Base-by-base conservation (phyloP, 345 rosid species). In the Salix koriyanagi region DNA sequence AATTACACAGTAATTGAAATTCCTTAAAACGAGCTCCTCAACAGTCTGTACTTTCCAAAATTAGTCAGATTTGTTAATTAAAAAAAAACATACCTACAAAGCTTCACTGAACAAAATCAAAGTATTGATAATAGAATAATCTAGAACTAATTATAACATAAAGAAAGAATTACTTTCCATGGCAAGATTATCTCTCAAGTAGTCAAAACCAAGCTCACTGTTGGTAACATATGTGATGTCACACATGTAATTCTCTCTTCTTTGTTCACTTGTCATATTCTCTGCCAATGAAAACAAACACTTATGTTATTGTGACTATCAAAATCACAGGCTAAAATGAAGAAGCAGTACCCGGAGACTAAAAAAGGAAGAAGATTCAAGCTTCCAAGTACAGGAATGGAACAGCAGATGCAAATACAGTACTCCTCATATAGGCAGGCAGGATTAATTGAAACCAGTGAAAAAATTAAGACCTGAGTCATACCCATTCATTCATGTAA, bases 121-220 rank as follows among this genome's bases (percentile, higher is more conserved):
- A 73, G 48, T 69, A 68, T 72, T 23, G 32, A 44, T 16, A 48
- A 50, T 41, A 56, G 30, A 69, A 79, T 8, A 52, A 32, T 48
- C 62, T 52, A 18, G 30, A 82, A 75, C 67, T 68, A 79, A 78
- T 28, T 32, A 76, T 76, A 54, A 79, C 19, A 83, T 74, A 86
- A 83, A 75, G 86, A 75, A 89, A 91, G 87, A 88, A 88, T 88
- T 93, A 93, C 97, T 95, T 91, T 93, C 99, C 97, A 94, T 93
- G 94, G 99, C 99, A 89, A 95, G 97, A 88, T 95, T 95, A 82
- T 95, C 99, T 86, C 99, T 89, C 83, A 95, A 85, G 77, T 79
- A 93, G 83, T 95, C 99, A 78, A 95, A 95, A 75, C 97, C 99
- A 79, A 95, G 96, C 87, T 95, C 97, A 75, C 99, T 93, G 69